phyloP scores from a whole-genome alignment of 2,329 filamentous ascomycete species.

The Cercospora nicotianae region DNA sequence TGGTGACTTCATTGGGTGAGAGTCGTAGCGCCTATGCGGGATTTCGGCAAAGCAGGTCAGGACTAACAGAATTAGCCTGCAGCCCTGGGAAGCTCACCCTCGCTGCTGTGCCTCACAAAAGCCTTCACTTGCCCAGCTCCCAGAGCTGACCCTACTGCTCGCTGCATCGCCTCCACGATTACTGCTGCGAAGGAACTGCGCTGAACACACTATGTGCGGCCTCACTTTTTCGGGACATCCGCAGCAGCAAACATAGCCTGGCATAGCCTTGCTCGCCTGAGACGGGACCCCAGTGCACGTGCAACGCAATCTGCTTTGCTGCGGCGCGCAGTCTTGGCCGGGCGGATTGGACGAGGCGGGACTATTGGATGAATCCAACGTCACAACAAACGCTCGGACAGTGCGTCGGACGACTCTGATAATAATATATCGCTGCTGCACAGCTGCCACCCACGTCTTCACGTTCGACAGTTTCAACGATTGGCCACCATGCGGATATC shows the following conservation, averaged over 20 bases:
- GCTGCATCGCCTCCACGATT: conserved; percentile 1
- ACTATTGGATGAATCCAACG: conserved; percentile 14
- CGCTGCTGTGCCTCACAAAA: conserved; percentile 6
- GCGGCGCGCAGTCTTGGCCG: conserved; percentile 19
- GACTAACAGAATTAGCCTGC: conserved; percentile 5
- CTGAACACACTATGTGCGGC: conserved; percentile 2
- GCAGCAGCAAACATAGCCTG: conserved; percentile 9
- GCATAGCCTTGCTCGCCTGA: conserved; percentile 3
- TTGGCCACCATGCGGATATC: conserved; percentile 31
- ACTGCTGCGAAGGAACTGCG: background rate
- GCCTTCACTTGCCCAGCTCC: conserved; percentile 6
- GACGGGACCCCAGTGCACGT: background rate
- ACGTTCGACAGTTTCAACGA: conserved; percentile 3
- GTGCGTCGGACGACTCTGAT: background rate
- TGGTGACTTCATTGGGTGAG: conserved; percentile 1
- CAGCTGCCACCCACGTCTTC: conserved; percentile 6
- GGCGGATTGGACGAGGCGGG: background rate
- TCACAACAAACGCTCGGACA: conserved; percentile 18
- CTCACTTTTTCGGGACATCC: background rate
- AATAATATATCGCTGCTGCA: background rate
- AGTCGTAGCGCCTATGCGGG: background rate
- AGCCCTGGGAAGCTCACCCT: background rate
- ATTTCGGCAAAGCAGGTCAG: background rate
- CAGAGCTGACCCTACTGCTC: background rate
- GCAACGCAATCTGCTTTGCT: conserved; percentile 9